Evolutionary conservation across 805 yeast species (phyloP).

Genomic region (Starmerella riodocensis): DNA sequence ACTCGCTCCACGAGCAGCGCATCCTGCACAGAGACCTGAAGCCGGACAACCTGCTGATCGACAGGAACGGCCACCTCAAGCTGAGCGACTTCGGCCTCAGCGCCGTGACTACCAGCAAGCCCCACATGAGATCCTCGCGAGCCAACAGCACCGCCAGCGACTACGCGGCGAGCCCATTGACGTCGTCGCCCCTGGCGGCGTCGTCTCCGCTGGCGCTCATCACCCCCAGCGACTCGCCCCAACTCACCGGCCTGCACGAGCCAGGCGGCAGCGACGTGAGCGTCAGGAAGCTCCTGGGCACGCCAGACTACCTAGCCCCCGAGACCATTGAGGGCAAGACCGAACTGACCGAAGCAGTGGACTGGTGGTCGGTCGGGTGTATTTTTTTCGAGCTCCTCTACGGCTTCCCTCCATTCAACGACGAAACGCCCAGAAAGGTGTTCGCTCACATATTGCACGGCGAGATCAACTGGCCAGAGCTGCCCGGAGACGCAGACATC

Average conservation of each 20-base stretch:
- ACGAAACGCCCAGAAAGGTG: constrained; percentile 60
- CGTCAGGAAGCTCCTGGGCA: constrained; percentile 45
- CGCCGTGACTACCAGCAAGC: constrained; percentile 2
- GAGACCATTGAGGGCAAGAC: constrained; percentile 79
- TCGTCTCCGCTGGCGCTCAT: background rate
- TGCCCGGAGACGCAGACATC: constrained; percentile 32
- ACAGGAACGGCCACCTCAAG: constrained; percentile 75
- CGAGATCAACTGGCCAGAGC: constrained; percentile 71
- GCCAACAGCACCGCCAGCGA: constrained; percentile 8
- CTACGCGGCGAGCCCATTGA: too few relatives aligned
- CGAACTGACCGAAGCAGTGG: constrained; percentile 65
- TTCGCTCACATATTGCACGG: constrained; percentile 68
- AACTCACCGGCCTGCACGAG: background rate
- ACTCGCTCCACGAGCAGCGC: constrained; percentile 75
- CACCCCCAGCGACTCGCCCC: background rate
- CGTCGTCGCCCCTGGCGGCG: background rate
- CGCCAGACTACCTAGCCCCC: constrained; percentile 96
- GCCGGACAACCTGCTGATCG: constrained; percentile 86
- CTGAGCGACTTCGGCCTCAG: constrained; percentile 84
- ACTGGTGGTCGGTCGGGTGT: constrained; percentile 99
- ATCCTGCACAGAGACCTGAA: constrained; percentile 90
- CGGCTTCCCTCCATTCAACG: constrained; percentile 94
- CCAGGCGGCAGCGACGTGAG: background rate
- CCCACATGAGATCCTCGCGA: background rate
- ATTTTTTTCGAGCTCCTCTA: constrained; percentile 80